A percentile compares a stretch with the other conserved stretches of the same genome.
Evolutionary conservation across 345 rosid genomes (phyloP).

Genomic region (Gossypium herbaceum): DNA sequence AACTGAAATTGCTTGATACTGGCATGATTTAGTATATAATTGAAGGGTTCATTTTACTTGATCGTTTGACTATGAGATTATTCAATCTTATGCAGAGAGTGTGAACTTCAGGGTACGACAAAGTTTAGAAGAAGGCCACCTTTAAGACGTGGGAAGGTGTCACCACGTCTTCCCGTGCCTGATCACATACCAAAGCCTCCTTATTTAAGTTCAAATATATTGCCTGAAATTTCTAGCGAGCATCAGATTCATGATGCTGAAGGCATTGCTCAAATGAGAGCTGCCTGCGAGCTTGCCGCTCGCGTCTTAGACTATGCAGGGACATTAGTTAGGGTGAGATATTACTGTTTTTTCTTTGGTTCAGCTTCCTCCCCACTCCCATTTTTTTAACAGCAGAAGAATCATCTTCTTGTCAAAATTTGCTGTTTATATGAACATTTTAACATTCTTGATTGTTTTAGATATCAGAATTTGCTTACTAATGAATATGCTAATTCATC

Average conservation of each 20-base stretch:
- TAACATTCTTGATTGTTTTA: constrained; percentile 1
- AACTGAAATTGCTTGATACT: background rate
- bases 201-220: constrained; percentile 43
- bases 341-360: constrained; percentile 1
- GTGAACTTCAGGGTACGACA: constrained; percentile 42
- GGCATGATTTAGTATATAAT: background rate
- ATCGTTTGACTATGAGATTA: constrained; percentile 3
- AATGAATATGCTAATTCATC: background rate
- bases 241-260: constrained; percentile 72
- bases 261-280: constrained; percentile 66
- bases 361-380: background rate
- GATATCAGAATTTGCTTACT: background rate
- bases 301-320: constrained; percentile 75
- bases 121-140: constrained; percentile 54
- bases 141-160: constrained; percentile 76
- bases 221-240: constrained; percentile 66
- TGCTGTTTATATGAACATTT: background rate
- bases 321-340: constrained; percentile 68
- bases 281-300: constrained; percentile 93
- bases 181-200: constrained; percentile 80
- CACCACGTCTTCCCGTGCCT: constrained; percentile 73
- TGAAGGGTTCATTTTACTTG: constrained; percentile 7
- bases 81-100: constrained; percentile 36
- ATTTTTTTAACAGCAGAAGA: background rate
- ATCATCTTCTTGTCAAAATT: background rate